Evolutionary conservation across 257 asterid species (phyloP).

Genomic region (Nemophila menziesii): DNA sequence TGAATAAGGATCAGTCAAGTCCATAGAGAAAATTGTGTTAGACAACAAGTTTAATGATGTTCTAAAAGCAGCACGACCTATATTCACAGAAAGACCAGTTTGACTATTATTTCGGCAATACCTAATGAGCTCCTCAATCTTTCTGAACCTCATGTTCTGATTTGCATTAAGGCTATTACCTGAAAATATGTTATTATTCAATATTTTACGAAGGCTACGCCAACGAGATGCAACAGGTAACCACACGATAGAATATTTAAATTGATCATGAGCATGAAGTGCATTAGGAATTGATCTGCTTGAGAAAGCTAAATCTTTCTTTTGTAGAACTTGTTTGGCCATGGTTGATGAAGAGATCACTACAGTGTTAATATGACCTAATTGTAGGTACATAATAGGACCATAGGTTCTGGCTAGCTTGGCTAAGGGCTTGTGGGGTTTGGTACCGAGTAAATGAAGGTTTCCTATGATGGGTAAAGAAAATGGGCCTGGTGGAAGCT

Average conservation of each 20-base stretch:
- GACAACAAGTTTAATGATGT: conserved; percentile 5
- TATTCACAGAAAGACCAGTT: background rate
- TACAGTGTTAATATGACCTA: conserved; percentile 22
- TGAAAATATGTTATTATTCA: background rate
- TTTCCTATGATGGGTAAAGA: conserved; percentile 24
- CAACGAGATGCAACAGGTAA: conserved; percentile 2
- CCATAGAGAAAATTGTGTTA: conserved; percentile 1
- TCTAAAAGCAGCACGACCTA: conserved; percentile 3
- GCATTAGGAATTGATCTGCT: conserved; percentile 25
- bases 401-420: conserved; percentile 17
- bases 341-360: conserved; percentile 22
- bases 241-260: conserved; percentile 3
- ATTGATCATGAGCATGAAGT: conserved; percentile 1
- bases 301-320: conserved; percentile 17
- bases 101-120: conserved; percentile 1
- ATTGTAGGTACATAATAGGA: conserved; percentile 21
- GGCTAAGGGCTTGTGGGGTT: conserved; percentile 26
- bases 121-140: conserved; percentile 1
- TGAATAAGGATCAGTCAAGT: background rate
- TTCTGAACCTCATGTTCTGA: background rate
- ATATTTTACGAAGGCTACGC: conserved; percentile 2
- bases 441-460: conserved; percentile 23
- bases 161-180: conserved; percentile 2
- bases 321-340: conserved; percentile 23
- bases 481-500: conserved; percentile 14